Evolutionary conservation across 768 basidiomycete genomes (phyloP), one percentile per base, ranked within the genome.

Genomic region (Hebeloma cylindrosporum): DNA sequence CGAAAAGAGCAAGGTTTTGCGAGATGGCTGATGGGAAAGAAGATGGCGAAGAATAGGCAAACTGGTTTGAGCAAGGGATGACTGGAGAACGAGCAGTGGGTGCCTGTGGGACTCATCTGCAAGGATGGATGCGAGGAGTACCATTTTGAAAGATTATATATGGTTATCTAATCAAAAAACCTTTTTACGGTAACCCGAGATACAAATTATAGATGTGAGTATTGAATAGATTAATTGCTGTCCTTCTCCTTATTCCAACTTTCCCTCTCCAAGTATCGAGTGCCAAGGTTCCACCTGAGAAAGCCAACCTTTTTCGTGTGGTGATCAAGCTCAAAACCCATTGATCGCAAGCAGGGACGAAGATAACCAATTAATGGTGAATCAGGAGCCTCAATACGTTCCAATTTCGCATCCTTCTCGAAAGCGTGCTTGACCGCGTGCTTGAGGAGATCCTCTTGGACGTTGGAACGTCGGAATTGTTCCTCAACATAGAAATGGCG

Each of bases 401-500:
- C 59, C 43, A 85, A 62, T 13, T 58, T 62, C 7, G 59, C 37
- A 41, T 72, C 63, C 7, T 63, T 55, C 9, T 67, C 59, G 59
- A 91, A 88, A n/a, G 80, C 77, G 43, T 75, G 71, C 23, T 68
- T 60, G 18, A 82, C 58, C 0, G 83, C 85, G 56, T 79, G 71
- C n/a, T 68, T 58, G 6, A 91, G 66, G 21, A 91, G 60, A 57
- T 90, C 88, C 13, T 78, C 65, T 58, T 89, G 85, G 31, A 86
- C 70, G 9, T 69, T 69, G 17, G 76, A 64, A 6, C 53, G 52
- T 38, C 85, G 77, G 54, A 79, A 90, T 11, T 66, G 68, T 51
- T 83, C 82, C 29, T 87, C 83, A 18, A 86, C 76, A 53, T 78
- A 83, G 62, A 89, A 83, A 60, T 91, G 88, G 22, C 86, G 82